These are phyloP conservation scores for Grosmannia huntii DNA, from an alignment of 2,329 filamentous ascomycete species.

Conservation along the genomic window DNA sequence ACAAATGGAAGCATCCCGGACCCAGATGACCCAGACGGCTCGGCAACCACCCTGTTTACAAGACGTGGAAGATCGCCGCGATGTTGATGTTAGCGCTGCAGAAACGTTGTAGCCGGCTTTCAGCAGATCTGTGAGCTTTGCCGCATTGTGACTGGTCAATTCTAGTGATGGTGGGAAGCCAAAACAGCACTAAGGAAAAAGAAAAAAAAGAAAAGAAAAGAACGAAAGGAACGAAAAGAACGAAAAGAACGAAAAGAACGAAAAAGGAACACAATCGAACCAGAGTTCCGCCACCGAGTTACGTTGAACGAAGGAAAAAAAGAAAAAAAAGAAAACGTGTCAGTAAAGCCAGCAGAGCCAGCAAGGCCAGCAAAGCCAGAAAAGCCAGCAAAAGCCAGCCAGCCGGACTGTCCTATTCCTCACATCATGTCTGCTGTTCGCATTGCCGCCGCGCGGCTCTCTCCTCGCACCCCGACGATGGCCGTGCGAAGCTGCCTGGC, in stretches of 20 bases:
- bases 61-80: too few relatives aligned
- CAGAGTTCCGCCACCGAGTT: too few relatives aligned
- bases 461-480: not conserved
- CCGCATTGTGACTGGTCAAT: slow-evolving; percentile 10
- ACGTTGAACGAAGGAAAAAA: not conserved
- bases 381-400: too few relatives aligned
- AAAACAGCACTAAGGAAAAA: not conserved
- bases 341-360: too few relatives aligned
- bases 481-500: not conserved
- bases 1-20: too few relatives aligned
- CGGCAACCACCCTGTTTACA: too few relatives aligned
- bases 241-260: not conserved
- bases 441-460: not conserved
- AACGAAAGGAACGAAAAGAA: not conserved
- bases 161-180: not conserved
- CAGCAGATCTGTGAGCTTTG: not conserved
- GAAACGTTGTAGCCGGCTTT: not conserved
- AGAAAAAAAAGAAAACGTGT: not conserved
- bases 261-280: not conserved
- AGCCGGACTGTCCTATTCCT: too few relatives aligned
- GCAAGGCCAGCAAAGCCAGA: too few relatives aligned
- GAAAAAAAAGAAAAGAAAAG: not conserved
- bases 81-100: not conserved
- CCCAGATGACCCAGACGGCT: too few relatives aligned
- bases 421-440: not conserved